Percentiles rank a stretch among this genome's conserved stretches.
Evolutionary conservation across 1,139 yeast species (phyloP).

Genomic region (Kodamaea arcana): DNA sequence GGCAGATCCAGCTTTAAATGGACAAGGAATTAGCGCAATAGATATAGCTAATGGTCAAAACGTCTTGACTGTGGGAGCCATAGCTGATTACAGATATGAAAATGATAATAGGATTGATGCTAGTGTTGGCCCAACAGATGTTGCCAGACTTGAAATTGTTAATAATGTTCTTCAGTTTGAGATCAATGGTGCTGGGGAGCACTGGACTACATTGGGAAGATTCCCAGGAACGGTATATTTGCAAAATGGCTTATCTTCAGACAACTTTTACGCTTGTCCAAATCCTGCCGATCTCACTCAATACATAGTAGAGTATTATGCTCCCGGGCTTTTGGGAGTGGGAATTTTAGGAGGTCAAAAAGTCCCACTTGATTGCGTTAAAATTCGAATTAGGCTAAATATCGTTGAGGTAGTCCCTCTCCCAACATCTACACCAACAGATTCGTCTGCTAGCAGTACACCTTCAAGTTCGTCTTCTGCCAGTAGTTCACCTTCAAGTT

Average conservation of each 20-base stretch:
- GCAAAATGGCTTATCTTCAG: conserved; percentile 5
- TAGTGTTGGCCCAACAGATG: conserved; percentile 21
- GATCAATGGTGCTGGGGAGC: neutral
- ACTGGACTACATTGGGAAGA: neutral
- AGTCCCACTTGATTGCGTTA: too few relatives aligned
- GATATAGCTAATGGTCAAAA: neutral
- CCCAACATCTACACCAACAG: too few relatives aligned
- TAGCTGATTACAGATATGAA: conserved; percentile 21
- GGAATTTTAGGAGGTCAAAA: too few relatives aligned
- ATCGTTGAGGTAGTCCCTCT: too few relatives aligned
- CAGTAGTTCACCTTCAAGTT: too few relatives aligned
- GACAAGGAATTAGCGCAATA: neutral
- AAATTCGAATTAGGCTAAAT: too few relatives aligned
- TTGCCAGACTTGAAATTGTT: neutral
- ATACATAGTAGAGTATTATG: too few relatives aligned
- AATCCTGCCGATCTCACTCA: too few relatives aligned
- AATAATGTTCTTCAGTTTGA: neutral
- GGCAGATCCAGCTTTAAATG: neutral
- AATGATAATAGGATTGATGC: conserved; percentile 16
- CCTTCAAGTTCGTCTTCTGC: too few relatives aligned
- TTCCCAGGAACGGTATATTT: conserved; percentile 15
- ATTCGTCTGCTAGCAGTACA: too few relatives aligned
- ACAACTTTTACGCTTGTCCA: neutral
- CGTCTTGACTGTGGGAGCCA: conserved; percentile 10
- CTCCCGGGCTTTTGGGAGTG: too few relatives aligned